A percentile compares a stretch with the other conserved stretches of the same genome.
Evolutionary conservation across 148 eudicot genomes (phyloP).

Genomic region (Rhododendron simsii): DNA sequence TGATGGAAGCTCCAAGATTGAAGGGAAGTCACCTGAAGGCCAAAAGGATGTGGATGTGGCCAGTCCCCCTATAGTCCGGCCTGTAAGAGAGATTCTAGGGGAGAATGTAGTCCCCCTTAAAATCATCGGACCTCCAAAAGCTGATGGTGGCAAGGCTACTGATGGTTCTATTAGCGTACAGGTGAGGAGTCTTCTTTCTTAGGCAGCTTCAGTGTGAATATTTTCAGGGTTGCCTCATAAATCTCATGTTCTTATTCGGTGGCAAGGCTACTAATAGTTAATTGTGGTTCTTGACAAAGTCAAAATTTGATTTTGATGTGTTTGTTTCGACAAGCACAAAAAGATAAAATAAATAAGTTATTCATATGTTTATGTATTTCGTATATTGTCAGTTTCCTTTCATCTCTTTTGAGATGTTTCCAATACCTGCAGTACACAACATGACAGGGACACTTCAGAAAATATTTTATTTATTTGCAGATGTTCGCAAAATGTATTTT

Average conservation of each 20-base stretch:
- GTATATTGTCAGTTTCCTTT: not conserved
- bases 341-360: not conserved
- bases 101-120: slow-evolving; percentile 73
- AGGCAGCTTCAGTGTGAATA: not conserved
- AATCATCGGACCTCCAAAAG: slow-evolving; percentile 87
- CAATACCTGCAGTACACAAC: not conserved
- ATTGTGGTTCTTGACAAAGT: not conserved
- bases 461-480: not conserved
- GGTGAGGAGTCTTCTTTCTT: slow-evolving; percentile 36
- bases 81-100: slow-evolving; percentile 85
- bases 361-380: not conserved
- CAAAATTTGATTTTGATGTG: not conserved
- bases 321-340: not conserved
- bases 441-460: not conserved
- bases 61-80: slow-evolving; percentile 70
- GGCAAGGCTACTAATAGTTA: too few relatives aligned
- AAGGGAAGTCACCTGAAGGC: slow-evolving; percentile 68
- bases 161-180: slow-evolving; percentile 49
- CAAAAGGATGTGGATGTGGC: slow-evolving; percentile 50
- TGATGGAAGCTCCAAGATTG: slow-evolving; percentile 62
- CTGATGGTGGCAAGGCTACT: slow-evolving; percentile 43
- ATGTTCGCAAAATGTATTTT: not conserved
- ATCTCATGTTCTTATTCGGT: not conserved
- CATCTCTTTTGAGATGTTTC: not conserved
- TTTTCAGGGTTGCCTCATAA: not conserved